Percentiles rank a stretch among this genome's conserved stretches.
These are phyloP conservation scores for barrel medic (Medicago truncatula) DNA, from an alignment of 306 rosid species.

Conservation along the genomic window DNA sequence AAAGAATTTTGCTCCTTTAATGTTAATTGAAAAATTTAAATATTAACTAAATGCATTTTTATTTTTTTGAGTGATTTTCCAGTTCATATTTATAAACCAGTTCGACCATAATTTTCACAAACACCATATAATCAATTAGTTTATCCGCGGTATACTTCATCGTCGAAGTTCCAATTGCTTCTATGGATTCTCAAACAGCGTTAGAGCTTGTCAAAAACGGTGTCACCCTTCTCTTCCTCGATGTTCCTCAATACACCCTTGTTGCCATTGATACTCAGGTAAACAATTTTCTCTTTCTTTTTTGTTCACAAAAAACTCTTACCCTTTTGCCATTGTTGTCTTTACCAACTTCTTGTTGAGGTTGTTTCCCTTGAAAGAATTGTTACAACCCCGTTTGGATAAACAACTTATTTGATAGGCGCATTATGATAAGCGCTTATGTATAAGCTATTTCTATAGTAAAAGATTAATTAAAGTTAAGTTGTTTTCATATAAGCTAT, in stretches of 20 bases:
- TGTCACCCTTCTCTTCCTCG: slow-evolving; percentile 76
- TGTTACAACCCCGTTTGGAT: background rate
- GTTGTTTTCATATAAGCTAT: no score
- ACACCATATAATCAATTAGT: no score
- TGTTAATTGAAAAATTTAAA: no score
- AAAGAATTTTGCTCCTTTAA: no score
- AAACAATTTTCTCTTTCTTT: background rate
- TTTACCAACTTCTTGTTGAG: background rate
- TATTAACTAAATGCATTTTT: no score
- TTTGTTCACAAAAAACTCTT: background rate
- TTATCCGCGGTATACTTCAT: background rate
- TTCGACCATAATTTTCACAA: no score
- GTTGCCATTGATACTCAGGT: slow-evolving; percentile 90
- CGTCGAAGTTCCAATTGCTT: background rate
- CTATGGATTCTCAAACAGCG: slow-evolving; percentile 73
- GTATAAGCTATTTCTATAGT: no score
- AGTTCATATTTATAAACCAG: no score
- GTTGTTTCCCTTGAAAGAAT: background rate
- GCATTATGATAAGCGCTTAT: no score
- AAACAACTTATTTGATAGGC: no score
- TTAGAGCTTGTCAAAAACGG: slow-evolving; percentile 76
- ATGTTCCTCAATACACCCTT: slow-evolving; percentile 81
- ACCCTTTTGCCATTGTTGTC: slow-evolving; percentile 1
- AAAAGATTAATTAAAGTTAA: no score
- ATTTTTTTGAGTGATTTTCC: no score